Conservation (phyloP, 2,329 filamentous ascomycete genomes). For the Zalaria sp. region DNA sequence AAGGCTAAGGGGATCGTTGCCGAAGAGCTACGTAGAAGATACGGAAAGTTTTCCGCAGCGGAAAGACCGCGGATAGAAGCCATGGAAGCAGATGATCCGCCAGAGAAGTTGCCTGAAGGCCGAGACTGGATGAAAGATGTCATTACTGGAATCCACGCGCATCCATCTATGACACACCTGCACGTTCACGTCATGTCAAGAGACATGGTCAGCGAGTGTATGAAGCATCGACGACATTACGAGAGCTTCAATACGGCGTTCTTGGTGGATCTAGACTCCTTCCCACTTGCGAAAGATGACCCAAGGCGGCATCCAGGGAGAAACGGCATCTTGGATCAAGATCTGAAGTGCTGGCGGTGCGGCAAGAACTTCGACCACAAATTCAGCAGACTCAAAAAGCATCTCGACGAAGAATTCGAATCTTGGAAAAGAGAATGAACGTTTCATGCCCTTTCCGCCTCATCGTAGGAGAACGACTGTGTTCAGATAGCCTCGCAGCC, state of each 20-base stretch:
- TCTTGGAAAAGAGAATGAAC: conserved; percentile 53
- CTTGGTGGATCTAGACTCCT: conserved; percentile 63
- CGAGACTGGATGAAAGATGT: conserved; percentile 69
- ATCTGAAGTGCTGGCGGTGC: conserved; percentile 79
- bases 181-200: conserved; percentile 78
- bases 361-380: conserved; percentile 56
- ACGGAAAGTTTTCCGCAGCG: conserved; percentile 46
- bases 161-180: conserved; percentile 82
- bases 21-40: conserved; percentile 56
- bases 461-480: too few species aligned
- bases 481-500: too few species aligned
- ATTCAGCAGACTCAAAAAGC: conserved; percentile 60
- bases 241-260: conserved; percentile 83
- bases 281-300: conserved; percentile 59
- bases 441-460: background rate
- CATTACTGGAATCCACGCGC: conserved; percentile 66
- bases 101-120: conserved; percentile 45
- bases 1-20: conserved; percentile 54
- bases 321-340: conserved; percentile 45
- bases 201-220: conserved; percentile 57
- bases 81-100: conserved; percentile 33
- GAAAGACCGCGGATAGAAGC: conserved; percentile 53
- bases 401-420: conserved; percentile 62
- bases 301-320: conserved; percentile 41
- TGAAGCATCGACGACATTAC: conserved; percentile 81